Conservation (phyloP, 805 yeast species). For the Candida hispaniensis region DNA sequence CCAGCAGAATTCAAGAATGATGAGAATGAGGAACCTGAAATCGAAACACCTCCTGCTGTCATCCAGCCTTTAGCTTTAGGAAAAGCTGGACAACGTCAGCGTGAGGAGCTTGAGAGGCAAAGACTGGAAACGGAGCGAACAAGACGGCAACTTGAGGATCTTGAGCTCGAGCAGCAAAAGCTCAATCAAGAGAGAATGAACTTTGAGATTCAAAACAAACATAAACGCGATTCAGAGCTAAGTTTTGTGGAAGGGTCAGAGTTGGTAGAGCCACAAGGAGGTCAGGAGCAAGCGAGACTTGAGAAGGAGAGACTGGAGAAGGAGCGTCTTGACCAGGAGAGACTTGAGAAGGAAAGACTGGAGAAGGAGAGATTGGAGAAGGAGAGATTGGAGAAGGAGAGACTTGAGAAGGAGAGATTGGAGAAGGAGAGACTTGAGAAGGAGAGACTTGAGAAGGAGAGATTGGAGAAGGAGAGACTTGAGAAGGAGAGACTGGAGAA, state of each 20-base stretch:
- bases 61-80: conserved; percentile 14
- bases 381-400: conserved; percentile 18
- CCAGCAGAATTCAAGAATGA: conserved; percentile 19
- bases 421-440: conserved; percentile 3
- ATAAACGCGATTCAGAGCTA: too few relatives aligned
- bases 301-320: conserved; percentile 14
- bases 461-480: conserved; percentile 10
- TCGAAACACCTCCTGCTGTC: conserved; percentile 2
- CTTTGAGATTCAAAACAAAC: neutral
- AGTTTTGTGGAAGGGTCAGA: conserved; percentile 11
- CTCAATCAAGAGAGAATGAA: conserved; percentile 1
- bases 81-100: conserved; percentile 6
- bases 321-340: conserved; percentile 1
- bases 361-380: conserved; percentile 9
- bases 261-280: conserved; percentile 5
- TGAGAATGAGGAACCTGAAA: conserved; percentile 1
- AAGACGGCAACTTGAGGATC: neutral
- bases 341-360: neutral
- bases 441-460: conserved; percentile 2
- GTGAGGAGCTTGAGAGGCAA: conserved; percentile 13
- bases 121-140: conserved; percentile 6
- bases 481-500: neutral
- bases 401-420: conserved; percentile 8
- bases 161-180: conserved; percentile 1
- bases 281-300: too few relatives aligned